These are phyloP conservation scores for Trametes elegans DNA, from an alignment of 768 basidiomycete genomes.

Conservation along the genomic window DNA sequence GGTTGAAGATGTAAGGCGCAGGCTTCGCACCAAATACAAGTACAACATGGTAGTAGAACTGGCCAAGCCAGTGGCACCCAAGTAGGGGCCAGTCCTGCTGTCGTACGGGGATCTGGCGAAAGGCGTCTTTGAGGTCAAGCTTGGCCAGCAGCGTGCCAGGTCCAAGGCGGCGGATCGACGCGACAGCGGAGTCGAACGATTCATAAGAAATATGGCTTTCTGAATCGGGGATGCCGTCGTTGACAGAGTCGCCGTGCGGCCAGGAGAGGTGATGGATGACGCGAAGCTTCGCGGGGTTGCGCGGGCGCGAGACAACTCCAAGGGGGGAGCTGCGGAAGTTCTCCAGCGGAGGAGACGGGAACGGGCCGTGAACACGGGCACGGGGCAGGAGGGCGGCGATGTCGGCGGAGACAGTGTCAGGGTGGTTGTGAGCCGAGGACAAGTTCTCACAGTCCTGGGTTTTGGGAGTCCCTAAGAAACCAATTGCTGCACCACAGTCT, in stretches of 20 bases:
- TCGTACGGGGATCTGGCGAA: conserved; percentile 36
- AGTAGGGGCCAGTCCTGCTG: conserved; percentile 33
- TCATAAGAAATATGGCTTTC: conserved; percentile 33
- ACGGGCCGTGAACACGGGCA: conserved; percentile 19
- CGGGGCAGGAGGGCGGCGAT: conserved; percentile 14
- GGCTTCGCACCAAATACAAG: conserved; percentile 34
- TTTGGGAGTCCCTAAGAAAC: not conserved
- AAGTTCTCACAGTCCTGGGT: conserved; percentile 22
- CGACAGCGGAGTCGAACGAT: conserved; percentile 18
- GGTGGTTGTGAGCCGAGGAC: conserved; percentile 12
- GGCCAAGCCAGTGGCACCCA: conserved; percentile 32
- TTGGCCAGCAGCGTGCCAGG: conserved; percentile 33
- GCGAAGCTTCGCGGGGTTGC: conserved; percentile 14
- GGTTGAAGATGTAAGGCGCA: conserved; percentile 40
- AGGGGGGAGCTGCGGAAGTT: conserved; percentile 25
- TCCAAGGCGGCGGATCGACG: conserved; percentile 26
- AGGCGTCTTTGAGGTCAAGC: conserved; percentile 38
- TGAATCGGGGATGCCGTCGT: conserved; percentile 29
- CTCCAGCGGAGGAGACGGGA: conserved; percentile 15
- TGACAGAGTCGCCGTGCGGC: conserved; percentile 21
- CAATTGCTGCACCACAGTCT: conserved; percentile 12
- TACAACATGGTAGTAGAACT: conserved; percentile 31
- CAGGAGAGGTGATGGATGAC: conserved; percentile 25
- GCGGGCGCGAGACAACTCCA: conserved; percentile 21
- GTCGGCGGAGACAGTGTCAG: conserved; percentile 10